A percentile compares a stretch with the other conserved stretches of the same genome.
These are phyloP conservation scores for Artemisia argyi DNA, from an alignment of 129 eudicot species.

Conservation along the genomic window DNA sequence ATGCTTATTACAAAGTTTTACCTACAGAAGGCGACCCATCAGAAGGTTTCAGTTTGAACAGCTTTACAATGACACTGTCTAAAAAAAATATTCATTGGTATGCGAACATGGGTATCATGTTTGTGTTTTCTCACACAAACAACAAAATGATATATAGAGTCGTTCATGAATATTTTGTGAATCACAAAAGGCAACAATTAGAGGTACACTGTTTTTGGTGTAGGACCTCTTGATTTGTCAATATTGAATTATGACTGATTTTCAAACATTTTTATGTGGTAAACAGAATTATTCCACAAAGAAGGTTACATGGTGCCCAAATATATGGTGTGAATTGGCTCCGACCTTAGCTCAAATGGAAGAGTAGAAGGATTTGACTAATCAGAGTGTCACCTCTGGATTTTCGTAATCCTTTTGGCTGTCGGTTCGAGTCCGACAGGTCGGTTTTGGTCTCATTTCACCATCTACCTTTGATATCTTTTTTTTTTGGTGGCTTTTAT, in stretches of 20 bases:
- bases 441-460: constrained; percentile 24
- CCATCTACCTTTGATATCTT: neutral
- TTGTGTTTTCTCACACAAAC: neutral
- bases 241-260: neutral
- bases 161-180: neutral
- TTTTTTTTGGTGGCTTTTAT: too few relatives aligned
- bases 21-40: neutral
- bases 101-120: neutral
- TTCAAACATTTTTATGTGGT: neutral
- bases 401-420: constrained; percentile 46
- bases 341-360: constrained; percentile 85
- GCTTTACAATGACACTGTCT: too few relatives aligned
- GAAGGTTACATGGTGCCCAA: neutral
- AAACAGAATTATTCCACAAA: neutral
- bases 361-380: constrained; percentile 57
- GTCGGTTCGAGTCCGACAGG: constrained; percentile 83
- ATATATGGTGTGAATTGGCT: neutral
- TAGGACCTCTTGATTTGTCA: neutral
- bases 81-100: neutral
- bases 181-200: neutral
- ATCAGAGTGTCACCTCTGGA: constrained; percentile 15
- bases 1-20: neutral
- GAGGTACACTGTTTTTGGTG: neutral
- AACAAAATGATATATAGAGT: constrained; percentile 1
- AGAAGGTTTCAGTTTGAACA: too few relatives aligned